Percentiles rank a stretch among this genome's conserved stretches.
Conservation (phyloP, 345 rosid species). For the Physaria fendleri region DNA sequence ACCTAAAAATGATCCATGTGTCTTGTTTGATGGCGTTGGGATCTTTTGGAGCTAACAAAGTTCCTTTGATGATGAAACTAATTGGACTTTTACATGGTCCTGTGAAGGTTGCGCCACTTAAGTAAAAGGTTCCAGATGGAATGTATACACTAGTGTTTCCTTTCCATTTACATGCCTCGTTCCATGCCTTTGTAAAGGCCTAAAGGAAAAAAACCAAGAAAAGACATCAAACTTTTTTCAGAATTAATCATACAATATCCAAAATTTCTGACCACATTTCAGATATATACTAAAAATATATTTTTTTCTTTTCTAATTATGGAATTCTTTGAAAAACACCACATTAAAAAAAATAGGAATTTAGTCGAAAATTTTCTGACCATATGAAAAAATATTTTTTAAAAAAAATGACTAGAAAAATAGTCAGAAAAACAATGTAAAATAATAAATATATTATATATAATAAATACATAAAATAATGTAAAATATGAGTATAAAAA, state of each 20-base stretch:
- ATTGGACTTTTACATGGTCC: conserved; percentile 23
- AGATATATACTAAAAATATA: too few relatives aligned
- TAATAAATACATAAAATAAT: not conserved
- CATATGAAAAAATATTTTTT: too few relatives aligned
- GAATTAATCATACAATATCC: too few relatives aligned
- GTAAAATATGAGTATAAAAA: too few relatives aligned
- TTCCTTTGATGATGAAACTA: conserved; percentile 28
- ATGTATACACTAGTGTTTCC: conserved; percentile 20
- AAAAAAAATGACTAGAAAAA: too few relatives aligned
- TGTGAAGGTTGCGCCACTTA: conserved; percentile 14
- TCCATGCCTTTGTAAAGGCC: conserved; percentile 32
- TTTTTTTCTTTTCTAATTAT: too few relatives aligned
- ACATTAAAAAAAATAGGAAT: too few relatives aligned
- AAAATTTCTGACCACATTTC: too few relatives aligned
- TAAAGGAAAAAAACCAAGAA: not conserved
- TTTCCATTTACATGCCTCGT: conserved; percentile 23
- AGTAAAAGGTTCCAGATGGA: conserved; percentile 22
- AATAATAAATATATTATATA: too few relatives aligned
- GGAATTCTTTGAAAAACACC: too few relatives aligned
- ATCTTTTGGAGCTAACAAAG: conserved; percentile 26
- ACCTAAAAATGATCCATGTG: conserved; percentile 21
- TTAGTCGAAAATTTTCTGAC: too few relatives aligned
- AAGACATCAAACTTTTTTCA: not conserved
- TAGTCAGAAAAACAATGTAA: too few relatives aligned
- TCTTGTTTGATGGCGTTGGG: conserved; percentile 20